Evolutionary conservation across 192 early-diverging fungal genomes (phyloP).

Genomic region (Podila verticillata): DNA sequence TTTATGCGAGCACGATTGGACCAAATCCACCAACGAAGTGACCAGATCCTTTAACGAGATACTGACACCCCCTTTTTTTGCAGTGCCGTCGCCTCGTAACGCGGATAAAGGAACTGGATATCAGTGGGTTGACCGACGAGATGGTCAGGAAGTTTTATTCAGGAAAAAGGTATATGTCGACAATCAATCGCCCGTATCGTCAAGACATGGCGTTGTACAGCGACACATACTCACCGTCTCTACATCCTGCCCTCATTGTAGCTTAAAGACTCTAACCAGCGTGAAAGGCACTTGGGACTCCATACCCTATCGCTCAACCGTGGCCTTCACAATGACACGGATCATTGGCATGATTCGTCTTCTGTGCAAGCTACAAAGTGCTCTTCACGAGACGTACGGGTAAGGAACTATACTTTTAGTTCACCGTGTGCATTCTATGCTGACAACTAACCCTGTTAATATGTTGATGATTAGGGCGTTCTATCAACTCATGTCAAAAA

Average conservation of each 20-base stretch:
- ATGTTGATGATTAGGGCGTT: conserved; percentile 28
- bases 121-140: conserved; percentile 23
- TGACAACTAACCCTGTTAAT: neutral
- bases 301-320: conserved; percentile 35
- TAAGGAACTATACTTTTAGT: neutral
- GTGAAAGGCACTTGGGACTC: conserved; percentile 35
- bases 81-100: conserved; percentile 35
- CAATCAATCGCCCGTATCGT: neutral
- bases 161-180: conserved; percentile 10
- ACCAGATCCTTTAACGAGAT: too few species aligned
- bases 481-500: conserved; percentile 45
- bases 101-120: conserved; percentile 29
- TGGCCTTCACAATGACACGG: conserved; percentile 39
- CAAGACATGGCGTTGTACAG: too few species aligned
- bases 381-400: conserved; percentile 46
- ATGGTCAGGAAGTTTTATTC: conserved; percentile 35
- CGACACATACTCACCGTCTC: neutral
- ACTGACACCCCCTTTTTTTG: neutral
- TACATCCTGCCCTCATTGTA: neutral
- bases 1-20: neutral
- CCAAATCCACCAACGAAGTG: neutral
- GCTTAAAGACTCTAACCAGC: conserved; percentile 10
- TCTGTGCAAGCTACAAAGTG: conserved; percentile 22
- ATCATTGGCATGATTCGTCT: conserved; percentile 27
- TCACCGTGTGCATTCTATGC: neutral